Percentiles rank a stretch among this genome's conserved stretches.
Evolutionary conservation across 1,284 basidiomycete species (phyloP).

Genomic region (Irpex sp.): DNA sequence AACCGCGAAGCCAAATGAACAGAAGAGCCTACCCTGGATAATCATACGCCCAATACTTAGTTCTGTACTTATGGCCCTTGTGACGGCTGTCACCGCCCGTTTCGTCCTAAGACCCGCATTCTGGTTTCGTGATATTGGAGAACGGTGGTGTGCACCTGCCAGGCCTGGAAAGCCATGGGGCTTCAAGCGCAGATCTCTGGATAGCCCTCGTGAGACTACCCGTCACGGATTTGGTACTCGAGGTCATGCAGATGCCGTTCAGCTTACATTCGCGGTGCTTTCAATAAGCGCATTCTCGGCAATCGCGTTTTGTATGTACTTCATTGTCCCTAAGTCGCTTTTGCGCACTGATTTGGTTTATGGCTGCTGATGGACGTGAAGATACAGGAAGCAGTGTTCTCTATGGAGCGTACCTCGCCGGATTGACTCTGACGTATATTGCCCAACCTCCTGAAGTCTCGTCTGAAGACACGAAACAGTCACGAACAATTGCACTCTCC

Average conservation of each 20-base stretch:
- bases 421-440: conserved; percentile 19
- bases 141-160: conserved; percentile 21
- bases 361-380: conserved; percentile 2
- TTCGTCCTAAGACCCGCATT: conserved; percentile 24
- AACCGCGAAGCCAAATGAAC: conserved; percentile 6
- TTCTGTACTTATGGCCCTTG: conserved; percentile 28
- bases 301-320: conserved; percentile 21
- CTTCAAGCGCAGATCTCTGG: not conserved
- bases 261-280: conserved; percentile 18
- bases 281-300: conserved; percentile 18
- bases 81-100: conserved; percentile 23
- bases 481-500: conserved; percentile 9
- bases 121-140: conserved; percentile 17
- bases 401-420: conserved; percentile 26
- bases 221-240: conserved; percentile 17
- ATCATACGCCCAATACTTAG: conserved; percentile 36
- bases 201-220: not conserved
- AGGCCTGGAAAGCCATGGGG: conserved; percentile 18
- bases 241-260: conserved; percentile 19
- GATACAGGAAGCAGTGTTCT: conserved; percentile 24
- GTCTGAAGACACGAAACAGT: not conserved
- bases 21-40: conserved; percentile 32
- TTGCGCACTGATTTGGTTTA: no score
- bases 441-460: conserved; percentile 11
- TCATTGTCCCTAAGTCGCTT: no score